Percentiles rank a stretch among this genome's conserved stretches.
These are phyloP conservation scores for Arthrocladium fulminans DNA, from an alignment of 2,329 filamentous ascomycete genomes.

Conservation along the genomic window DNA sequence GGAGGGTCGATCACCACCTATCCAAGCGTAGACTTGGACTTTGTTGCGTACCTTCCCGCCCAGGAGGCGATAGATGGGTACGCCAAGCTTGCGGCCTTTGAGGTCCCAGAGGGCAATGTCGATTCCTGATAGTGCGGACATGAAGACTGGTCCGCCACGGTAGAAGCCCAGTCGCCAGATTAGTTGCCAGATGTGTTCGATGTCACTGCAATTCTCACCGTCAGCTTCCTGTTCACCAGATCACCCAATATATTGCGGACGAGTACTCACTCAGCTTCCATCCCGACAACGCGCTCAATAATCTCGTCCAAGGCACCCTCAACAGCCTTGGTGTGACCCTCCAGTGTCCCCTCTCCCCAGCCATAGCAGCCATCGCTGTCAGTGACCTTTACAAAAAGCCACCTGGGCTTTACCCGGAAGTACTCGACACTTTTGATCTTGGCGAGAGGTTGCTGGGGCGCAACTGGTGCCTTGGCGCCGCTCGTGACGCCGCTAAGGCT, in stretches of 20 bases:
- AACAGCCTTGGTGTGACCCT: constrained; percentile 64
- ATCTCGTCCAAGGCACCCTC: constrained; percentile 65
- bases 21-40: constrained; percentile 64
- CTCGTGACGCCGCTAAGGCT: constrained; percentile 11
- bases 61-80: constrained; percentile 64
- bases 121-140: constrained; percentile 67
- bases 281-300: constrained; percentile 52
- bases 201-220: constrained; percentile 38
- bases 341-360: constrained; percentile 67
- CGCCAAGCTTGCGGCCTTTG: constrained; percentile 51
- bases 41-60: constrained; percentile 63
- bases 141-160: constrained; percentile 68
- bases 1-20: constrained; percentile 58
- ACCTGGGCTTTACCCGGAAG: constrained; percentile 64
- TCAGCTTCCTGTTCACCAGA: too few relatives aligned
- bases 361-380: constrained; percentile 57
- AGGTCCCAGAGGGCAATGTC: constrained; percentile 76
- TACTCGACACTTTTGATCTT: constrained; percentile 58
- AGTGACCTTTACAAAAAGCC: constrained; percentile 69
- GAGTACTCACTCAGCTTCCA: constrained; percentile 58
- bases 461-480: constrained; percentile 7
- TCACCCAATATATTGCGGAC: neutral
- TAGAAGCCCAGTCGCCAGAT: constrained; percentile 66
- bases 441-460: constrained; percentile 5
- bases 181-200: constrained; percentile 63